Evolutionary conservation across 352 stramenopile genomes (phyloP), one percentile per base, ranked within the genome.

Genomic region (Plasmopara halstedii): DNA sequence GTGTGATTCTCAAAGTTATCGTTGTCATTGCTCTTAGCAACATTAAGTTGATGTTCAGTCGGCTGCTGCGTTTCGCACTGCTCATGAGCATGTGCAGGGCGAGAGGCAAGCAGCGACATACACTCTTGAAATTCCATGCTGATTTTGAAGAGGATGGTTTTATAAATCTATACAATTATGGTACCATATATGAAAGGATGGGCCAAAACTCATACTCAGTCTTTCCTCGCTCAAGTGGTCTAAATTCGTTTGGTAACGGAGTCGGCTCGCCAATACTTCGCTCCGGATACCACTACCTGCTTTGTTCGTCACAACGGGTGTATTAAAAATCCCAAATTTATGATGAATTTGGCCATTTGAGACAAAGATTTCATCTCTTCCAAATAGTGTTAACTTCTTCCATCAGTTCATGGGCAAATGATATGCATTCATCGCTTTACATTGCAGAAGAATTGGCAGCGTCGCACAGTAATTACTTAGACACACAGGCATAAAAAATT

Each of bases 381-480:
- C 84, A 48, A 61, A 80, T 67, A 1, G 64, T 35, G 45, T 83
- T 82, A 62, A 79, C 78, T 26, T 83, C 63, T 15, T 60, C 46
- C 70, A 85, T 85, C 64, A 83, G 76, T n/a, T 54, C 46, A 20
- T 73, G 77, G 75, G 75, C 15, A 70, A 83, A 57, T 87, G 84
- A 58, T 87, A 72, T n/a, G 75, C 75, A 46, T 85, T 85, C 33
- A 87, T 70, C 44, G 85, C 42, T 50, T 87, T 87, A 87, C 19
- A 69, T 83, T 4, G 75, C 75, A 0, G 52, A 79, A 3, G 72
- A 85, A 6, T 52, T 57, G 32, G 62, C 64, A 26, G 74, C 66
- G 36, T 89, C 77, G 6, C 57, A 42, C 6, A 45, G 46, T 38
- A 84, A 57, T 47, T 85, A 68, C n/a, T 55, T 58, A n/a, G 42